Conservation (phyloP, 345 rosid genomes). For the Melaleuca alternifolia region DNA sequence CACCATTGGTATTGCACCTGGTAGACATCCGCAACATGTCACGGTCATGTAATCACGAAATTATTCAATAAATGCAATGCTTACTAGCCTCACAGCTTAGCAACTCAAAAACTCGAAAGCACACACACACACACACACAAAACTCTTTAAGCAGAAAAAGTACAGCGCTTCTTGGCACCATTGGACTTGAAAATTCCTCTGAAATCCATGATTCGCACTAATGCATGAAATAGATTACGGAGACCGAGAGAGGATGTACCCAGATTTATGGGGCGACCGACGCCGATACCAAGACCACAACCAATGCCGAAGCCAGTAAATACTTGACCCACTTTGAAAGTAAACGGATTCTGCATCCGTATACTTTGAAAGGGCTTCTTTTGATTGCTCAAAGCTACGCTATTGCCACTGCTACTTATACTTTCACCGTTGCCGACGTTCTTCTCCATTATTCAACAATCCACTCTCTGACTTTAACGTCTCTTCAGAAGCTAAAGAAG, state of each 20-base stretch:
- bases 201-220: background rate
- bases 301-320: constrained; percentile 96
- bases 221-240: background rate
- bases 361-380: constrained; percentile 36
- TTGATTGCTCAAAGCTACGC: constrained; percentile 23
- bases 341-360: constrained; percentile 64
- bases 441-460: constrained; percentile 19
- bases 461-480: background rate
- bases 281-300: constrained; percentile 91
- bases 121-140: background rate
- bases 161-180: constrained; percentile 13
- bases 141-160: background rate
- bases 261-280: constrained; percentile 64
- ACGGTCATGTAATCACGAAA: background rate
- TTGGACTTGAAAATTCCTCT: constrained; percentile 17
- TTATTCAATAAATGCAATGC: background rate
- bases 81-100: background rate
- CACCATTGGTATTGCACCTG: constrained; percentile 77
- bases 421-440: background rate
- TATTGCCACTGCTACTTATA: background rate
- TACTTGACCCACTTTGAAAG: constrained; percentile 83
- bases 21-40: background rate
- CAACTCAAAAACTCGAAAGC: background rate
- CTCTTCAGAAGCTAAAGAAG: background rate
- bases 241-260: constrained; percentile 24